A percentile compares a stretch with the other conserved stretches of the same genome.
phyloP scores from a whole-genome alignment of 2,329 filamentous ascomycete species.

The Conoideocrella luteorostrata region DNA sequence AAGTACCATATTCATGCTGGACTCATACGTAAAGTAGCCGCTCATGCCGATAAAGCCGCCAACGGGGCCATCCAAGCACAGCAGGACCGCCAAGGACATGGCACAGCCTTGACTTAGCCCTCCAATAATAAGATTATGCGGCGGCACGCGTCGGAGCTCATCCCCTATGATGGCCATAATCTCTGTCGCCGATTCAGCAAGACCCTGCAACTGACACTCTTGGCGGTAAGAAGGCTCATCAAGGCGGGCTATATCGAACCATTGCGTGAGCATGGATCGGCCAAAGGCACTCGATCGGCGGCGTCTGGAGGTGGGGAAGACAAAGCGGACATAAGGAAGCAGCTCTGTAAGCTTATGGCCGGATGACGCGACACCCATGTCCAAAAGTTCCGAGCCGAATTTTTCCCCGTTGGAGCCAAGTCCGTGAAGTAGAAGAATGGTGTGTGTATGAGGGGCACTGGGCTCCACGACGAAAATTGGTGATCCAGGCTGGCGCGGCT shows the following conservation, averaged over 20 bases:
- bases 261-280: constrained; percentile 38
- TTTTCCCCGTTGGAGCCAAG: constrained; percentile 24
- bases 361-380: constrained; percentile 18
- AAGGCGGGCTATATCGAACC: constrained; percentile 42
- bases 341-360: constrained; percentile 24
- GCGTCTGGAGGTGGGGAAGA: constrained; percentile 44
- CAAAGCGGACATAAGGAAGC: constrained; percentile 35
- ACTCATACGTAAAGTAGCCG: constrained; percentile 37
- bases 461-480: constrained; percentile 18
- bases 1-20: too few relatives aligned
- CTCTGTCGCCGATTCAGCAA: constrained; percentile 33
- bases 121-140: constrained; percentile 38
- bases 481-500: too few relatives aligned
- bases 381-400: constrained; percentile 26
- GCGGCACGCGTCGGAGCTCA: constrained; percentile 24
- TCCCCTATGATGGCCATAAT: constrained; percentile 25
- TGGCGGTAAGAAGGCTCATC: too few relatives aligned
- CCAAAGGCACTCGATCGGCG: constrained; percentile 37
- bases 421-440: constrained; percentile 25
- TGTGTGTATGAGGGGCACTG: constrained; percentile 16
- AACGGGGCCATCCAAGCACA: constrained; percentile 30
- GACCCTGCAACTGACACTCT: constrained; percentile 39
- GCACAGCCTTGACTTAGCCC: constrained; percentile 50
- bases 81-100: constrained; percentile 33
- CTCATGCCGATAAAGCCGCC: constrained; percentile 42